These are phyloP conservation scores for Lotus japonicus DNA, from an alignment of 306 rosid genomes.

Conservation along the genomic window DNA sequence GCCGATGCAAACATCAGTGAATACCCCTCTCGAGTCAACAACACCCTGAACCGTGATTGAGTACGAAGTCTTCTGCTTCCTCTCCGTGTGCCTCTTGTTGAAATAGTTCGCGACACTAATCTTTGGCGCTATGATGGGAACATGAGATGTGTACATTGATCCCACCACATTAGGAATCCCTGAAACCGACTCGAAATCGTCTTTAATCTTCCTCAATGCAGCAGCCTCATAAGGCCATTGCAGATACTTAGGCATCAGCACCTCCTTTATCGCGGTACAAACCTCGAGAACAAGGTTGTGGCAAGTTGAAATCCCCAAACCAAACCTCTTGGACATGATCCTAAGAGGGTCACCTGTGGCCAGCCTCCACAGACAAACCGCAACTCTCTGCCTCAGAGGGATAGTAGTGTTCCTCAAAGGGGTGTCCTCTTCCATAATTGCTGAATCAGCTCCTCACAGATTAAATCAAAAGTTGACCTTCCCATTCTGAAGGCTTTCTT, in stretches of 20 bases:
- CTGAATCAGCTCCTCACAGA: conserved; percentile 81
- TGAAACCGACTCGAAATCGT: conserved; percentile 54
- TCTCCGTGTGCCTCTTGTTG: conserved; percentile 79
- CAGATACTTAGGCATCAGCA: conserved; percentile 77
- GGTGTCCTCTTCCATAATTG: conserved; percentile 78
- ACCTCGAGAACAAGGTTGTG: conserved; percentile 92
- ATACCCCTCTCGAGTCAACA: conserved; percentile 69
- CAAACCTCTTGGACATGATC: conserved; percentile 69
- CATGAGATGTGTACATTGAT: conserved; percentile 86
- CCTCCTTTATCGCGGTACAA: conserved; percentile 70
- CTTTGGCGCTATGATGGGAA: conserved; percentile 93
- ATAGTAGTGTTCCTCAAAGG: conserved; percentile 73
- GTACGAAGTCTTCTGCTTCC: conserved; percentile 86
- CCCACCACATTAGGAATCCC: conserved; percentile 88
- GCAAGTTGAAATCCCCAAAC: conserved; percentile 91
- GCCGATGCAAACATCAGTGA: conserved; percentile 81
- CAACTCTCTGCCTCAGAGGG: conserved; percentile 85
- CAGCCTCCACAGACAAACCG: conserved; percentile 84
- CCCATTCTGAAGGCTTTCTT: conserved; percentile 87
- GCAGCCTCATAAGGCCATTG: conserved; percentile 78
- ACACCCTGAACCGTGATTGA: conserved; percentile 93
- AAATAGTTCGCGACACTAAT: conserved; percentile 80
- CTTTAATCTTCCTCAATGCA: conserved; percentile 40
- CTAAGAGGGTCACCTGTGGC: conserved; percentile 97
- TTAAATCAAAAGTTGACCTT: conserved; percentile 61